Conservation (phyloP, 78 protist species). For the Carpediemonas membranifera region DNA sequence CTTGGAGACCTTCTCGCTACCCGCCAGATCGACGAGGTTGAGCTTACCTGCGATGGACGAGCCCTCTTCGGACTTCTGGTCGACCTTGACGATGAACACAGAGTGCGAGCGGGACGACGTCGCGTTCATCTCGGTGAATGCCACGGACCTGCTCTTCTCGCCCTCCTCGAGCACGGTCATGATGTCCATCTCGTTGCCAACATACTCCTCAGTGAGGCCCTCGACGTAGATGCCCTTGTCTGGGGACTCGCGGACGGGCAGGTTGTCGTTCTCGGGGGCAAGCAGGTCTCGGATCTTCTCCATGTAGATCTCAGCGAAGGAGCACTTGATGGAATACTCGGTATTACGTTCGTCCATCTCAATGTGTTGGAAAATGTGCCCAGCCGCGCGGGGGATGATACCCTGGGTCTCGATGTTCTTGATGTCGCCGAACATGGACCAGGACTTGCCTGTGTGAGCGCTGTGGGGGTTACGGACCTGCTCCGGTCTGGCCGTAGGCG, state of each 20-base stretch:
- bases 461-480: background rate
- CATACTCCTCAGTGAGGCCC: background rate
- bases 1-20: no score
- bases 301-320: constrained; percentile 25
- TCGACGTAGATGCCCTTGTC: constrained; percentile 11
- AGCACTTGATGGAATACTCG: constrained; percentile 16
- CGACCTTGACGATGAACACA: no score
- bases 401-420: background rate
- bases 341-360: background rate
- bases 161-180: constrained; percentile 3
- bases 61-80: no score
- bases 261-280: background rate
- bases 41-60: no score
- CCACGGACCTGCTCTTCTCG: background rate
- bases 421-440: constrained; percentile 27
- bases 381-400: constrained; percentile 22
- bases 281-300: constrained; percentile 27
- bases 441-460: no score
- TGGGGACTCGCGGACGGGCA: background rate
- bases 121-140: constrained; percentile 17
- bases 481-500: constrained; percentile 42
- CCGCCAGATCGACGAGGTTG: no score
- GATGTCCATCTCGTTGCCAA: background rate
- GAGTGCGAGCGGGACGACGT: no score
- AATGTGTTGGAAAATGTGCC: constrained; percentile 23